A percentile compares a stretch with the other conserved stretches of the same genome.
Evolutionary conservation across 1,284 basidiomycete genomes (phyloP).

Genomic region (Irpex sp.): DNA sequence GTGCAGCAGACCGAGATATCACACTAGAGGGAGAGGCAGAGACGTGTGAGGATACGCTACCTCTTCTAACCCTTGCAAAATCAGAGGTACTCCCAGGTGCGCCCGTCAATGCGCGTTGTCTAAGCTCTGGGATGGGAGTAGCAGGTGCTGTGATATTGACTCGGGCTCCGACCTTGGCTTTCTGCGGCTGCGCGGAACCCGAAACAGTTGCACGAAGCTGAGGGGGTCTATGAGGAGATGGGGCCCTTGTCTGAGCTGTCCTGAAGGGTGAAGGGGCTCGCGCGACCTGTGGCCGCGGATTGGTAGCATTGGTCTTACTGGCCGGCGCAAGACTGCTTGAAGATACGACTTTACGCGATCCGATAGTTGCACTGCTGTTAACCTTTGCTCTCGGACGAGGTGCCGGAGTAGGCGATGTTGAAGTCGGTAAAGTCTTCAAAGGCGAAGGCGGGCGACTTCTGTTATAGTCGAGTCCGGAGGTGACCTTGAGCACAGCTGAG

Average conservation of each 20-base stretch:
- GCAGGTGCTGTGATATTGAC: constrained; percentile 23
- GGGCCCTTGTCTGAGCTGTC: constrained; percentile 23
- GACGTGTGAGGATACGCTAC: constrained; percentile 27
- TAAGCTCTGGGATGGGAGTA: constrained; percentile 22
- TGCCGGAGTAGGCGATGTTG: constrained; percentile 29
- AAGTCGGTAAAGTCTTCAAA: constrained; percentile 36
- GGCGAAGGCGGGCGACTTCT: constrained; percentile 47
- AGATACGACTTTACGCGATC: constrained; percentile 37
- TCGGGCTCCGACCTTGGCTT: constrained; percentile 41
- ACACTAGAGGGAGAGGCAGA: constrained; percentile 15
- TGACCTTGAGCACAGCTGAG: constrained; percentile 27
- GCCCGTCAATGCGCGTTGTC: constrained; percentile 24
- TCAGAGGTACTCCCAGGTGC: constrained; percentile 14
- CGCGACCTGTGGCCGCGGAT: constrained; percentile 17
- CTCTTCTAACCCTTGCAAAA: constrained; percentile 18
- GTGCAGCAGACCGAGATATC: constrained; percentile 12
- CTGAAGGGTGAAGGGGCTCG: constrained; percentile 43
- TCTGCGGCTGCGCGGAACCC: constrained; percentile 33
- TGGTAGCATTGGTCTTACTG: constrained; percentile 18
- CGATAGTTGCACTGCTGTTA: constrained; percentile 47
- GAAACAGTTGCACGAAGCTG: constrained; percentile 20
- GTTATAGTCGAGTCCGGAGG: constrained; percentile 30
- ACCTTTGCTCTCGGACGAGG: constrained; percentile 59
- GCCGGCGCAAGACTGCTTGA: constrained; percentile 20
- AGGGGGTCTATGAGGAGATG: constrained; percentile 38